Conservation (phyloP, 139 green algal genomes). For the Ulvella scutata region DNA sequence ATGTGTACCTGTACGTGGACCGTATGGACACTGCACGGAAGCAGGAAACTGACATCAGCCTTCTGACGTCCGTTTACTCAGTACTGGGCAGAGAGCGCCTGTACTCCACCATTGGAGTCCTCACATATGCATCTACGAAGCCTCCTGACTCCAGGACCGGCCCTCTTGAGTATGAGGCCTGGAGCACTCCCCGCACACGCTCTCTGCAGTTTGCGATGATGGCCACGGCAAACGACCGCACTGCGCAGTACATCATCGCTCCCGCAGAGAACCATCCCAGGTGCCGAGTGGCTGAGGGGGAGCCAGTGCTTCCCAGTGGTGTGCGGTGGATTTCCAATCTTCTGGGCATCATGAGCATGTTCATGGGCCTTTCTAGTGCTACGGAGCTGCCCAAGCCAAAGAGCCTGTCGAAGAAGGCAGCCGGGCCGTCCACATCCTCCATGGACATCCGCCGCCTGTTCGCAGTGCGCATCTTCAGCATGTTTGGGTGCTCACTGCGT, state of each 20-base stretch:
- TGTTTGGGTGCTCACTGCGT: no score
- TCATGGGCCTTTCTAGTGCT: not conserved
- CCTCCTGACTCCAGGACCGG: not conserved
- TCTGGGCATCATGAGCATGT: slow-evolving; percentile 1
- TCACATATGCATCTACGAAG: not conserved
- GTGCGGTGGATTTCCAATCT: not conserved
- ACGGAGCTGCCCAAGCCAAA: not conserved
- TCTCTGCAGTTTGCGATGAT: not conserved
- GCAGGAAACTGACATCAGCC: not conserved
- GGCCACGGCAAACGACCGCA: not conserved
- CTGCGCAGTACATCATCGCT: not conserved
- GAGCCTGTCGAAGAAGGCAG: not conserved
- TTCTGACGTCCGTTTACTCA: not conserved
- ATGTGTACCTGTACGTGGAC: not conserved
- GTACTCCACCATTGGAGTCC: not conserved
- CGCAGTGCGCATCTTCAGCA: not conserved
- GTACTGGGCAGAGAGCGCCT: not conserved
- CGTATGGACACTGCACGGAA: not conserved
- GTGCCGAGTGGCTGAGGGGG: not conserved
- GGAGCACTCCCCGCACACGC: slow-evolving; percentile 1
- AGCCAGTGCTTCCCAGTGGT: not conserved
- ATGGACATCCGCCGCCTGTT: slow-evolving; percentile 1
- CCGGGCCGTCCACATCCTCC: not conserved
- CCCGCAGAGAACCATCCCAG: not conserved
- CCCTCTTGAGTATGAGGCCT: not conserved